phyloP scores from a whole-genome alignment of 2,329 filamentous ascomycete genomes.

The Zelopaecilomyces penicillatus region DNA sequence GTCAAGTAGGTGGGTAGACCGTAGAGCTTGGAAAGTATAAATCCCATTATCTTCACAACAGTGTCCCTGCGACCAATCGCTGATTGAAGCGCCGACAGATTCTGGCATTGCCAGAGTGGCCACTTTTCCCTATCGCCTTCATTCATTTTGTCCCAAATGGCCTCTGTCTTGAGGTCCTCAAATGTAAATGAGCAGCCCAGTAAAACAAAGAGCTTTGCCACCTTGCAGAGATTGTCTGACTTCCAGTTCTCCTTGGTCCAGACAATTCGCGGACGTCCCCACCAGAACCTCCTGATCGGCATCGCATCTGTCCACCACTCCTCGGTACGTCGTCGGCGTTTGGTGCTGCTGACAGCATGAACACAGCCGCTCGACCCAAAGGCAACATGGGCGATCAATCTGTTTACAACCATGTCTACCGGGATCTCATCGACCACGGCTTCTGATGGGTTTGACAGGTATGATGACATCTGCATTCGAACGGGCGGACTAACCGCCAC shows the following conservation, averaged over 20 bases:
- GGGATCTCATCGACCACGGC: background rate
- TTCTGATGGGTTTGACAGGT: background rate
- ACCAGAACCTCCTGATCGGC: background rate
- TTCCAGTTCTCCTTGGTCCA: conserved; percentile 1
- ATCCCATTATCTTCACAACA: background rate
- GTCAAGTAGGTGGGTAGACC: background rate
- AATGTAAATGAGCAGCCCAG: background rate
- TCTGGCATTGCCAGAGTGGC: background rate
- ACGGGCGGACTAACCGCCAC: background rate
- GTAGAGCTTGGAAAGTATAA: background rate
- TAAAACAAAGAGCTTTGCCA: background rate
- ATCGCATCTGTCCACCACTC: background rate
- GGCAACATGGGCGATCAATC: conserved; percentile 2
- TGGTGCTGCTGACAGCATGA: background rate
- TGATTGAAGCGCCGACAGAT: background rate
- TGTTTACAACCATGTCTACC: background rate
- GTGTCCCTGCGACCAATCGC: background rate
- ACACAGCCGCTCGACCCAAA: background rate
- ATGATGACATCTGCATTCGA: background rate
- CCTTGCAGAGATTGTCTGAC: background rate
- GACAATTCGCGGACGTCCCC: background rate
- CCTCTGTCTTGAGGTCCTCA: background rate
- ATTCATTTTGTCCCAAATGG: conserved; percentile 1
- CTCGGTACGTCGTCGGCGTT: background rate
- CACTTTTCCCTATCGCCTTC: background rate